These are phyloP conservation scores for Irpex sp. DNA, from an alignment of 1,284 basidiomycete species.

Conservation along the genomic window DNA sequence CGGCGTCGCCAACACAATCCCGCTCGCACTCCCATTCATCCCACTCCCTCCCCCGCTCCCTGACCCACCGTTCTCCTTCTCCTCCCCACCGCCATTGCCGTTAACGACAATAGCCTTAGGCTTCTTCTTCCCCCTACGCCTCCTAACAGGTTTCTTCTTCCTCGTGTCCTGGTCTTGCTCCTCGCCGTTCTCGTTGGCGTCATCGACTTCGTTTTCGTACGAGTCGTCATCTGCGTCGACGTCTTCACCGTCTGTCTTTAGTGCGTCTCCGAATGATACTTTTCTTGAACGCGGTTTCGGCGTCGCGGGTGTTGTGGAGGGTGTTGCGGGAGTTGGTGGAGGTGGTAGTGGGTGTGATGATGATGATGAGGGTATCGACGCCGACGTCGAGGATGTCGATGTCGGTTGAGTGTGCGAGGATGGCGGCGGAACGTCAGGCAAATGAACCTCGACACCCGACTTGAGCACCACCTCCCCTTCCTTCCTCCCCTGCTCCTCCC, in stretches of 20 bases:
- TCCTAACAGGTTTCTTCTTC: constrained; percentile 35
- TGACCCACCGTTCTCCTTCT: constrained; percentile 7
- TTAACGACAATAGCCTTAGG: constrained; percentile 24
- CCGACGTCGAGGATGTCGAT: neutral
- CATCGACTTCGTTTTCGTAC: constrained; percentile 34
- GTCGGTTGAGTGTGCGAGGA: too few species aligned
- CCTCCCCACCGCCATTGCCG: neutral
- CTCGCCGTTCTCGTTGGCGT: constrained; percentile 59
- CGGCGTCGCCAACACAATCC: constrained; percentile 26
- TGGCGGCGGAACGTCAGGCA: neutral
- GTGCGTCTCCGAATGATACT: constrained; percentile 14
- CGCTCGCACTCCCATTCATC: constrained; percentile 12
- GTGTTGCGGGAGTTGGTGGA: neutral
- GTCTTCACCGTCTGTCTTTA: constrained; percentile 1
- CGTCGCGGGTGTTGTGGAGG: neutral
- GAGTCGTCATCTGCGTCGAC: constrained; percentile 16
- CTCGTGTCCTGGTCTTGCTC: constrained; percentile 29
- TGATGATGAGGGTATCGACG: neutral
- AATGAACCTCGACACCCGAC: neutral
- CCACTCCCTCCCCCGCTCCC: too few species aligned
- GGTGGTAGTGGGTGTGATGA: neutral
- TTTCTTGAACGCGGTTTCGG: neutral
- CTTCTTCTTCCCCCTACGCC: constrained; percentile 47
- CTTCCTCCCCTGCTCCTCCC: neutral
- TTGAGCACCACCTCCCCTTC: neutral